A percentile compares a stretch with the other conserved stretches of the same genome.
Conservation (phyloP, 805 yeast species). For the Metschnikowia amazonensis region DNA sequence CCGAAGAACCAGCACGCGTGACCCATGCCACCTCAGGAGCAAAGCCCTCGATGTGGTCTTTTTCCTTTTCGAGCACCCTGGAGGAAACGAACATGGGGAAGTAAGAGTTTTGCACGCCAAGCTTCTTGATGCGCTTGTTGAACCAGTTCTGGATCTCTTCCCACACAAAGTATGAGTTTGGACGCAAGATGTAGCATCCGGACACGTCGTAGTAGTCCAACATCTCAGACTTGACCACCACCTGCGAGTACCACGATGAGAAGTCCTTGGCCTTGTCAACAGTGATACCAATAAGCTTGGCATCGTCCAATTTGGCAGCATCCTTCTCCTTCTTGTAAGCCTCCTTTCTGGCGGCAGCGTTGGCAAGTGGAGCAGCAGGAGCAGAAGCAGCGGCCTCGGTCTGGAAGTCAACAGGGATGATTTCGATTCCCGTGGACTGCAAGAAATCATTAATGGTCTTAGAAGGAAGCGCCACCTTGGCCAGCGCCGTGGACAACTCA, state of each 20-base stretch:
- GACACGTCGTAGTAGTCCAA: conserved; percentile 97
- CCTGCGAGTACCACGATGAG: conserved; percentile 97
- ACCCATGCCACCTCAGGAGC: conserved; percentile 99
- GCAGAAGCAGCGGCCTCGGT: conserved; percentile 38
- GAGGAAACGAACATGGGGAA: conserved; percentile 98
- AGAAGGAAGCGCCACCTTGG: conserved; percentile 50
- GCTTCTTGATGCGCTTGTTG: conserved; percentile 69
- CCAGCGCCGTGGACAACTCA: conserved; percentile 48
- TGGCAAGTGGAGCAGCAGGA: conserved; percentile 20
- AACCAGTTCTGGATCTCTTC: conserved; percentile 89
- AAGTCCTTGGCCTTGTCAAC: conserved; percentile 89
- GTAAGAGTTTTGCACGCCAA: conserved; percentile 93
- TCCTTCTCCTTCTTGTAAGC: conserved; percentile 36
- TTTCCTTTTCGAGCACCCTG: conserved; percentile 91
- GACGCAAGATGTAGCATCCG: conserved; percentile 97
- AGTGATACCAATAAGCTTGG: conserved; percentile 92
- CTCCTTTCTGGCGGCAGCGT: conserved; percentile 24
- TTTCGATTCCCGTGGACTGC: conserved; percentile 47
- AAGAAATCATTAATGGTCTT: conserved; percentile 45
- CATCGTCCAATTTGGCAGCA: conserved; percentile 67
- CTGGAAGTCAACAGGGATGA: conserved; percentile 51
- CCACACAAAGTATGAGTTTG: conserved; percentile 93
- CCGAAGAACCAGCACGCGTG: conserved; percentile 90
- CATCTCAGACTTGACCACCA: conserved; percentile 96
- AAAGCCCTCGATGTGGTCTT: conserved; percentile 97